Evolutionary conservation across 345 rosid species (phyloP).

Genomic region (Camelina neglecta): DNA sequence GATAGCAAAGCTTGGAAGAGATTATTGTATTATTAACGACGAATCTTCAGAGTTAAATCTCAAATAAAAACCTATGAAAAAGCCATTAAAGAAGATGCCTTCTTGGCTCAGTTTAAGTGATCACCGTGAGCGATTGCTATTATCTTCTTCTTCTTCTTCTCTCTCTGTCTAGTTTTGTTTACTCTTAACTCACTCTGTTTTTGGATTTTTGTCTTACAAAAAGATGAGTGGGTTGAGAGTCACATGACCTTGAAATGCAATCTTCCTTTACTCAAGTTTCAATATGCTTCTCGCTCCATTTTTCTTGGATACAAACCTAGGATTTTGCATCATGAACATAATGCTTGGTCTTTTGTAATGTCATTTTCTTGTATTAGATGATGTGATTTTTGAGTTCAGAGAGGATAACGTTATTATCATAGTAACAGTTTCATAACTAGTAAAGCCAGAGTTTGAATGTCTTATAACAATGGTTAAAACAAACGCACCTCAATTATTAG

Average conservation of each 20-base stretch:
- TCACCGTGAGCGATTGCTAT: constrained; percentile 53
- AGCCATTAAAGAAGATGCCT: constrained; percentile 73
- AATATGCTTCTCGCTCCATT: not conserved
- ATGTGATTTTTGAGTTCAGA: not conserved
- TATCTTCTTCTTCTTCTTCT: constrained; percentile 49
- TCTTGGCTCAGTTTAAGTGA: constrained; percentile 61
- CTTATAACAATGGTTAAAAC: not conserved
- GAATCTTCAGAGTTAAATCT: constrained; percentile 2
- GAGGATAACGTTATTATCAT: not conserved
- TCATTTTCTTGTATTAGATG: not conserved
- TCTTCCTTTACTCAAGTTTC: not conserved
- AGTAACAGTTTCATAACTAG: not conserved
- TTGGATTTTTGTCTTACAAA: not conserved
- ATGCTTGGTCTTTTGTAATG: not conserved
- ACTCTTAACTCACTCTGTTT: constrained; percentile 64
- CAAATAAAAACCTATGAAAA: not conserved
- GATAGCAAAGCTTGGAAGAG: constrained; percentile 21
- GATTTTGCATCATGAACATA: not conserved
- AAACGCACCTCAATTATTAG: not conserved
- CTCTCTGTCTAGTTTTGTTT: constrained; percentile 54
- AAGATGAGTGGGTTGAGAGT: constrained; percentile 33
- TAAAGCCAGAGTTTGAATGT: not conserved
- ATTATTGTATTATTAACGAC: not conserved
- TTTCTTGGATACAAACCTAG: not conserved
- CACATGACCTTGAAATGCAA: not conserved